Evolutionary conservation across 2,329 filamentous ascomycete genomes (phyloP), one percentile per base, ranked within the genome.

Genomic region (Neopestalotiopsis sp.): DNA sequence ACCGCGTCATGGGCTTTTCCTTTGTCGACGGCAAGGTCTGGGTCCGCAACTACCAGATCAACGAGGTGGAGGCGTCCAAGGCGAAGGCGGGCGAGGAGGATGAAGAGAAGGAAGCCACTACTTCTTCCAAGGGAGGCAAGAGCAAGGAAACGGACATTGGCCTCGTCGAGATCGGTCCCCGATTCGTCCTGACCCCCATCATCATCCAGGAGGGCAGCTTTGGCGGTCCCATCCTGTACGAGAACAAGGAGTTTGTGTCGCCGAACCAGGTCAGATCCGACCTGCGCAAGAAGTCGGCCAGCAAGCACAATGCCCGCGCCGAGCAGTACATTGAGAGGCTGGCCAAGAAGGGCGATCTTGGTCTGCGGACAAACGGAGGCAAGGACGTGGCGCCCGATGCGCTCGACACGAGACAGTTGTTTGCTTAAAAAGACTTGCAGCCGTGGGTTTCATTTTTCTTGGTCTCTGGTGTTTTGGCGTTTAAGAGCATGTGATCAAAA

Each of bases 171-270:
- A 97, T 99, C 71, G 96, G 96, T 0, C 96, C 96, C 0, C 89
- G 96, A 61, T 95, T 98, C 74, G 94, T 98, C 38, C 85, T 98
- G 65, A 98, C 94, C 32, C 65, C 58, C 20, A 62, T 78, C 73
- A 91, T 98, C 68, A 97, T 98, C 73, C 90, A 97, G 75, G 96
- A 99, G 80, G 94, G 94, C 58, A 95, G 93, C 70, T 98, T 99
- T 75, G 95, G 95, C 67, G 96, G 96, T 0, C 95, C 96, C 3
- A 94, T 98, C 73, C 97, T 99, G 77, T 99, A 97, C 83, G 94
- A 98, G 86, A 98, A 98, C 85, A 96, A 94, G 86, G 92, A 97
- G 80, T 99, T 97, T 76, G 93, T 99, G 67, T 96, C 92, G 74
- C 96, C 96, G 10, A 99, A 99, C 88, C 94, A 98, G 82, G 90